Evolutionary conservation across 495 filamentous ascomycete genomes (phyloP).

Genomic region (Tuber calosporum): DNA sequence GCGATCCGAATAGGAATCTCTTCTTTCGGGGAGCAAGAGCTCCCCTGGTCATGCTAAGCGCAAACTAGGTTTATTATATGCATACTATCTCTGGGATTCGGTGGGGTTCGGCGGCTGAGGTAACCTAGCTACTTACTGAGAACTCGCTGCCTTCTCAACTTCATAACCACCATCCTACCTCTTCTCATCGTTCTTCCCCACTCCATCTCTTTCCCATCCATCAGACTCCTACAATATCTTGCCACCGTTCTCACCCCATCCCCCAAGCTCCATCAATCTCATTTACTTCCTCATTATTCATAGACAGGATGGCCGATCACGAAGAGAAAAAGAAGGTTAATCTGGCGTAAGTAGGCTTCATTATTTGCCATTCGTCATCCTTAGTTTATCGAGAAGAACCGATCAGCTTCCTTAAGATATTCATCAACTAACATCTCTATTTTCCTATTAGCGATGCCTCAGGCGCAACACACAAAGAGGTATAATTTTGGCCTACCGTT

Average conservation of each 20-base stretch:
- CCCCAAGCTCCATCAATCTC: conserved; percentile 27
- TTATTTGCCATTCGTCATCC: conserved; percentile 14
- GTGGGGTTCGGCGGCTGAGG: conserved; percentile 38
- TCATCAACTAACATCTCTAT: conserved; percentile 34
- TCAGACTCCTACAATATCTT: conserved; percentile 23
- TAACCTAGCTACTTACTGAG: conserved; percentile 31
- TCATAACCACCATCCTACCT: conserved; percentile 35
- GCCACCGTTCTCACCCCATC: conserved; percentile 24
- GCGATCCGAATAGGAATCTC: background rate
- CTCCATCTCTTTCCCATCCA: conserved; percentile 31
- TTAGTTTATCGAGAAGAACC: conserved; percentile 20
- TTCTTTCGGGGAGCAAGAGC: background rate
- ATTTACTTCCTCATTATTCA: conserved; percentile 14
- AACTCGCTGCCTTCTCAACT: conserved; percentile 21
- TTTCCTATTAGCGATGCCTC: conserved; percentile 65
- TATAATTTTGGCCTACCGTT: conserved; percentile 45
- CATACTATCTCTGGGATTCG: conserved; percentile 34
- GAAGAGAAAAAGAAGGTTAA: conserved; percentile 87
- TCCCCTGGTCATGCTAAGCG: background rate
- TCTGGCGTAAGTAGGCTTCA: conserved; percentile 59
- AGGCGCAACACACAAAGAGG: conserved; percentile 77
- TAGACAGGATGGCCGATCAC: conserved; percentile 57
- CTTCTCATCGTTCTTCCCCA: conserved; percentile 17
- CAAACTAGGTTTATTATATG: conserved; percentile 17
- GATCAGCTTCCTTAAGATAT: conserved; percentile 16